Base-by-base conservation (phyloP, 371 early-diverging fungal species). In the Apophysomyces trapeziformis region DNA sequence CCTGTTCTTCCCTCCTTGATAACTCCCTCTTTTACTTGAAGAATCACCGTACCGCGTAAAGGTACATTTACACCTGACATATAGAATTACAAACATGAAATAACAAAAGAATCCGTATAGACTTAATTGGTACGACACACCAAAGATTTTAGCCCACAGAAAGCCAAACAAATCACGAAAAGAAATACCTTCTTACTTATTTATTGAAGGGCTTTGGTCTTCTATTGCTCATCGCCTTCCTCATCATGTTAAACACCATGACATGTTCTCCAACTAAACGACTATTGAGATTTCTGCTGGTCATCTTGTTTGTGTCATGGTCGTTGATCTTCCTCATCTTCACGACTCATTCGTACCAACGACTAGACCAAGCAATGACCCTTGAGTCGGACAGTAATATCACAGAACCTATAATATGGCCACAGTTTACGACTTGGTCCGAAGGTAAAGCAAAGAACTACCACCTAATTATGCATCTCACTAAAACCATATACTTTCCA, bases 371-470 rank as follows among this genome's bases (percentile, higher is more conserved):
- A 50, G 54, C 54, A 50, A 21, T 50, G 54, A 50, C 54, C 21
- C 21, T 50, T 16, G 54, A 50, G 6, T 50, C 21, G 21, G 21
- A 50, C 8, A 26, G 21, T 26, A 50, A 50, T 18, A 26, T 11
- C 1, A 50, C 35, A n/a, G 16, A 16, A 32, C 9, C 54, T 50
- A 11, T 50, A 9, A 12, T 38, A 37, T 68, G 68, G 68, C 68
- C 68, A 7, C 63, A 68, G 26, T 68, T 68, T 18, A 12, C 59
- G 11, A 63, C 68, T 26, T 68, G 68, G 68, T 46, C 47, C 12
- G 16, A 32, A 50, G 63, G 63, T 59, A 63, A 57, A 14, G 5
- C n/a, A 18, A 21, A 7, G 16, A 50, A 18, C 21, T 11, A 41
- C 13, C 8, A 12, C 18, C 14, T 16, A 35, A 26, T 11, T 41